Base-by-base conservation (phyloP, 2,329 filamentous ascomycete genomes). In the Pseudogymnoascus sp. region DNA sequence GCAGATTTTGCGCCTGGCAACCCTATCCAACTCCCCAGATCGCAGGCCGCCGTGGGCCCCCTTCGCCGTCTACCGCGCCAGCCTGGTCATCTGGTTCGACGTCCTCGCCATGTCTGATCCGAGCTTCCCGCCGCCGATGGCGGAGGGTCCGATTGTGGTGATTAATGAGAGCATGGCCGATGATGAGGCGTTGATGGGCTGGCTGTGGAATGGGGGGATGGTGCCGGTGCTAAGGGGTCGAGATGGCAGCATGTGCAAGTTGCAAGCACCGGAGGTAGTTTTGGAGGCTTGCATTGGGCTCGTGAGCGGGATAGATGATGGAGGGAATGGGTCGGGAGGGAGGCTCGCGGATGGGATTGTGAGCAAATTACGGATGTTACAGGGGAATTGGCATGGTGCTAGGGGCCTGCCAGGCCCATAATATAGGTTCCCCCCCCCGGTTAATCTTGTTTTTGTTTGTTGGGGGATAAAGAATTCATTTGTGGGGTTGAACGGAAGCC, bases 21-120 rank as follows among this genome's bases (percentile, higher is more conserved):
- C 82, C 6, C 89, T 90, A 82, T 80, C 84, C 2, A 31, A 37
- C 35, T 37, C 31, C 4, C 28, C 4, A 38, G 81, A 84, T 59
- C 78, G 82, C 2, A 81, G 86, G 22, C 88, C 88, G 5, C 82
- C 81, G 38, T 91, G 88, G 88, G 90, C 87, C 87, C 78, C 85
- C n/a, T 83, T 81, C 1, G 87, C 86, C 2, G 77, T 90, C 41
- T 90, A 90, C 71, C 84, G 88, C n/a, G 86, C 81, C 1, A 81
- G 81, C 3, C 75, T 89, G 63, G 81, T 86, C 41, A 76, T 88
- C 2, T 89, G 85, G 86, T 78, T 81, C 2, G 84, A 88, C 67
- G 83, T 84, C 67, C 73, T 88, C 62, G 78, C 77, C 5, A 78
- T 80, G 63, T 77, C 81, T 64, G 80, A 85, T 64, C 70, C 66